These are phyloP conservation scores for Ustilago hordei DNA, from an alignment of 1,284 basidiomycete genomes.

Conservation along the genomic window DNA sequence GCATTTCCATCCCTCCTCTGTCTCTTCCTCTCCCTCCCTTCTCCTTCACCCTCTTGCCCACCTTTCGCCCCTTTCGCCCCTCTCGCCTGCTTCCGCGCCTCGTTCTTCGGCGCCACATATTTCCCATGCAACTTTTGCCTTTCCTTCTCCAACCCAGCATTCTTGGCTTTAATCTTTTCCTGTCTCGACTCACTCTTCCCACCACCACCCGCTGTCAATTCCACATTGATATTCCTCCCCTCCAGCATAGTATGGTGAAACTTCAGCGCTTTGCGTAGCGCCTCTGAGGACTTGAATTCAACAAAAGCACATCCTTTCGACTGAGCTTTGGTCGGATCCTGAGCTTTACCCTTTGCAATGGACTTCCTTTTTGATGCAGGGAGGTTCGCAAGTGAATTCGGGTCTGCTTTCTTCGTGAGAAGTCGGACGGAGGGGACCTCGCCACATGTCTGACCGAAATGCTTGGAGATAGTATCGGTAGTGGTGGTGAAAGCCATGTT, in stretches of 20 bases:
- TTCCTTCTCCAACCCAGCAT: constrained; percentile 63
- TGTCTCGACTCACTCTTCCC: constrained; percentile 58
- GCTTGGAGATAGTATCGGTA: constrained; percentile 56
- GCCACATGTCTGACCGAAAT: constrained; percentile 62
- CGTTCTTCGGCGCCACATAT: constrained; percentile 63
- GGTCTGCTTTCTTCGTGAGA: constrained; percentile 62
- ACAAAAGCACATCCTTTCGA: constrained; percentile 68
- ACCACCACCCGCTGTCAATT: constrained; percentile 67
- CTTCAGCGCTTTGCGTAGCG: constrained; percentile 63
- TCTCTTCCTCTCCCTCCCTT: constrained; percentile 9
- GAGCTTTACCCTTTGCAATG: constrained; percentile 67
- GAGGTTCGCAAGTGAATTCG: constrained; percentile 44
- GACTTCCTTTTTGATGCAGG: constrained; percentile 66
- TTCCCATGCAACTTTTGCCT: constrained; percentile 63
- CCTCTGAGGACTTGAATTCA: constrained; percentile 57
- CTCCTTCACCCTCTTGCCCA: constrained; percentile 18
- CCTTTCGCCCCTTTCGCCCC: constrained; percentile 17
- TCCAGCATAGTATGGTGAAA: constrained; percentile 67
- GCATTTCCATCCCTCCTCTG: constrained; percentile 8
- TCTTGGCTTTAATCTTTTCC: constrained; percentile 67
- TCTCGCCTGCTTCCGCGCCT: constrained; percentile 48
- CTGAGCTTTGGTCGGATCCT: constrained; percentile 54
- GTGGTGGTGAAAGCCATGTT: constrained; percentile 68
- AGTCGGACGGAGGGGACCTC: constrained; percentile 65
- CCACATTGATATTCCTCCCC: constrained; percentile 68